phyloP scores from a whole-genome alignment of 257 asterid species.

The Thymus mandschuricus region DNA sequence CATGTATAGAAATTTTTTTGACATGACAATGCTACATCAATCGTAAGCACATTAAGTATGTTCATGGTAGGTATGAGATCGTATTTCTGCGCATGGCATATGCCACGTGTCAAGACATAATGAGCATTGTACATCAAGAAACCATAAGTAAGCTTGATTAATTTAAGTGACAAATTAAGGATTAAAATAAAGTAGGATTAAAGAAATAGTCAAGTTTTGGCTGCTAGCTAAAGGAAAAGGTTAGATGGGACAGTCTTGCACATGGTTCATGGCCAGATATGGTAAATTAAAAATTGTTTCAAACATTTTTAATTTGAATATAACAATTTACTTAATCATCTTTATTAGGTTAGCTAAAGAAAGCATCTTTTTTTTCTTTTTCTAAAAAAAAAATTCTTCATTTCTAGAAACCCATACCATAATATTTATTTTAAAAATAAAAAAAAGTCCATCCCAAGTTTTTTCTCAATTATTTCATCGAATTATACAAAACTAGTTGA shows the following conservation, averaged over 20 bases:
- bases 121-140: conserved; percentile 16
- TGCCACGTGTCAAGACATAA: conserved; percentile 26
- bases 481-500: background rate
- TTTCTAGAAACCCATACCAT: conserved; percentile 2
- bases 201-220: conserved; percentile 31
- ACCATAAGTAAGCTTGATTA: conserved; percentile 11
- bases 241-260: conserved; percentile 51
- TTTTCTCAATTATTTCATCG: background rate
- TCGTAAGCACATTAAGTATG: too few species aligned
- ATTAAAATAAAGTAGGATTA: conserved; percentile 29
- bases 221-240: conserved; percentile 27
- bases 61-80: too few species aligned
- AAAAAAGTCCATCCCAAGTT: too few species aligned
- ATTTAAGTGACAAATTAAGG: conserved; percentile 31
- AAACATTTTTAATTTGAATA: conserved; percentile 22
- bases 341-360: conserved; percentile 21
- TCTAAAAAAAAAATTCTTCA: background rate
- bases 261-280: conserved; percentile 54
- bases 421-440: background rate
- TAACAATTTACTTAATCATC: conserved; percentile 15
- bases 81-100: background rate
- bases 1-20: too few species aligned
- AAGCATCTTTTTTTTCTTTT: conserved; percentile 41
- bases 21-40: too few species aligned
- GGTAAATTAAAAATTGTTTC: conserved; percentile 33